These are phyloP conservation scores for Mariannaea sp. DNA, from an alignment of 2,329 filamentous ascomycete species.

Conservation along the genomic window DNA sequence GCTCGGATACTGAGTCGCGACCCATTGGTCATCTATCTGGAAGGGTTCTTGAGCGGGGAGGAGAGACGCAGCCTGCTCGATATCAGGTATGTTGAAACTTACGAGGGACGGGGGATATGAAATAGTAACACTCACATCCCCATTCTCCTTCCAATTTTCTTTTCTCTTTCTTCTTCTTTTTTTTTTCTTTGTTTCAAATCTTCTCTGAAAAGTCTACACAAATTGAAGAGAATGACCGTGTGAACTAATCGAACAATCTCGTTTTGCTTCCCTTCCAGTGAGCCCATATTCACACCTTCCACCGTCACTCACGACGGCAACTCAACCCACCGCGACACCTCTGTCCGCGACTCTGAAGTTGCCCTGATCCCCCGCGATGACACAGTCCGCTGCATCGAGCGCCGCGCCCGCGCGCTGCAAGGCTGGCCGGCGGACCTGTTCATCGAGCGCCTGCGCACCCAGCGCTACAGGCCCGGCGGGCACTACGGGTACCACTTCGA, in stretches of 20 bases:
- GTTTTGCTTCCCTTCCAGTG: slow-evolving; percentile 45
- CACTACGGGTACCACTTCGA: slow-evolving; percentile 62
- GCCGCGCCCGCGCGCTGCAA: slow-evolving; percentile 53
- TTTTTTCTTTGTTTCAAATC: too few relatives aligned
- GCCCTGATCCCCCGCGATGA: slow-evolving; percentile 55
- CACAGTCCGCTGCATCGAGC: slow-evolving; percentile 52
- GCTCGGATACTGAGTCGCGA: slow-evolving; percentile 55
- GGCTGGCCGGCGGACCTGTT: slow-evolving; percentile 59
- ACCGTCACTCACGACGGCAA: slow-evolving; percentile 56
- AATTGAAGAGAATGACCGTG: too few relatives aligned
- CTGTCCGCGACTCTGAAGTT: slow-evolving; percentile 57
- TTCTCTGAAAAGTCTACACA: too few relatives aligned
- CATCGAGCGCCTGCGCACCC: slow-evolving; percentile 57
- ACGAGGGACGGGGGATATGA: too few relatives aligned
- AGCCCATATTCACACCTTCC: slow-evolving; percentile 55
- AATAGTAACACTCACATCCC: too few relatives aligned
- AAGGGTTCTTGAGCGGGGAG: slow-evolving; percentile 52
- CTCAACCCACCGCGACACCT: slow-evolving; percentile 46
- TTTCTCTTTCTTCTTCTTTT: too few relatives aligned
- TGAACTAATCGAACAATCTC: not conserved
- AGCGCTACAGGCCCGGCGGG: slow-evolving; percentile 52
- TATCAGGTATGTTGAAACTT: slow-evolving; percentile 58
- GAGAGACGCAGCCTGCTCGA: slow-evolving; percentile 55
- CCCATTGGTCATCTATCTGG: slow-evolving; percentile 59
- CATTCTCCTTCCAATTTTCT: too few relatives aligned